Conservation (phyloP, 108 stramenopile genomes). For the Nitzschia sp. region DNA sequence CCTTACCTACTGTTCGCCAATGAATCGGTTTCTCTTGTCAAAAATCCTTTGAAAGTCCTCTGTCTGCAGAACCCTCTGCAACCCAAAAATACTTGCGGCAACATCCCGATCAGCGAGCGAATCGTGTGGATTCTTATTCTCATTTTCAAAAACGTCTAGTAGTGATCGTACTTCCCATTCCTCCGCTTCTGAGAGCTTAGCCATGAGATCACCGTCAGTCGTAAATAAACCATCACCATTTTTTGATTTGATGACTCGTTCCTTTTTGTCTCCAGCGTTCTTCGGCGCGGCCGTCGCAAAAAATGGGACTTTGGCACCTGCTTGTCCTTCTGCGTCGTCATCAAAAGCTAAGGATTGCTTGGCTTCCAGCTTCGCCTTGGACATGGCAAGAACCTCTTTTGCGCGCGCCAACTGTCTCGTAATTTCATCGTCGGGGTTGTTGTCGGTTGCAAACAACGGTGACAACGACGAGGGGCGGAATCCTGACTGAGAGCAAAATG, state of each 20-base stretch:
- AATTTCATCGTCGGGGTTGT: conserved; percentile 43
- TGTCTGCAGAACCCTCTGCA: conserved; percentile 55
- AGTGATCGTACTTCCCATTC: conserved; percentile 68
- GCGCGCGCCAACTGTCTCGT: conserved; percentile 37
- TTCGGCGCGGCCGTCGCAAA: conserved; percentile 17
- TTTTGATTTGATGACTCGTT: conserved; percentile 40
- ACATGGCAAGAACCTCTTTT: conserved; percentile 34
- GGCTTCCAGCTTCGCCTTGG: conserved; percentile 44
- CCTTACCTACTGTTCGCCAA: conserved; percentile 58
- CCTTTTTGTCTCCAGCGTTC: conserved; percentile 18
- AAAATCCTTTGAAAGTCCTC: conserved; percentile 81
- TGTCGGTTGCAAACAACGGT: not conserved
- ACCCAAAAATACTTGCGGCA: conserved; percentile 59
- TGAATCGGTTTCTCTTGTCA: conserved; percentile 79
- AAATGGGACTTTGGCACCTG: conserved; percentile 26
- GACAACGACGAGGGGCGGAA: not conserved
- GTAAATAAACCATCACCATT: conserved; percentile 57
- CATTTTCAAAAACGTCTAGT: conserved; percentile 52
- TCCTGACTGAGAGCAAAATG: not conserved
- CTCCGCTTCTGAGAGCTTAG: conserved; percentile 67
- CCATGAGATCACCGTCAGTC: conserved; percentile 80
- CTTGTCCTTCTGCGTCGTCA: not conserved
- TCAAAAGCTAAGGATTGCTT: conserved; percentile 1
- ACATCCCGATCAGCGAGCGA: conserved; percentile 68
- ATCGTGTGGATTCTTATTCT: conserved; percentile 15